Evolutionary conservation across 768 basidiomycete species (phyloP), one percentile per base, ranked within the genome.

Genomic region (Tephrocybe sp.): DNA sequence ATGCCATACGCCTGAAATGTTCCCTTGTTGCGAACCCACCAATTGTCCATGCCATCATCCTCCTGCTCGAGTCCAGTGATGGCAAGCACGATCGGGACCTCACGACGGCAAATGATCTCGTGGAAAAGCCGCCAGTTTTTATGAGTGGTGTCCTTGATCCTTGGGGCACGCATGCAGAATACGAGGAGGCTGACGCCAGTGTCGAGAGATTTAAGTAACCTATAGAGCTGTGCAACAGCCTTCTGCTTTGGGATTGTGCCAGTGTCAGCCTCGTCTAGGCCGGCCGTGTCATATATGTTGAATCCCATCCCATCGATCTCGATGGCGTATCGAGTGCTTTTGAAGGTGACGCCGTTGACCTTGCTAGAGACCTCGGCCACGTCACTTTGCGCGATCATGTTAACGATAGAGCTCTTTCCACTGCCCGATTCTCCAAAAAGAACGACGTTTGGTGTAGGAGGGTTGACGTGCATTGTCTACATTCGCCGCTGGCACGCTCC

Each of bases 361-460:
- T 63, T 57, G 46, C 64, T 68, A 3, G 72, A 73, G 18, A 67
- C 63, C 0, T 47, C 45, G 26, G 73, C 73, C 20, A 61, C 42
- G 0, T 62, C 45, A 2, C 41, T 18, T 23, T 64, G 62, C 46
- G 61, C 61, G 39, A 78, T 58, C 66, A 75, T 66, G 59, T 76
- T 73, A 45, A 78, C 58, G 48, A 75, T 59, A n/a, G 70, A 73
- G 58, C 75, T 73, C 53, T 78, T 76, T 52, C 65, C 66, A 11
- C 53, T 48, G 14, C 75, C 75, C 0, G 70, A 65, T 46, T 75
- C 71, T 0, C 76, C 75, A 40, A 76, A 77, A 17, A 77, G 47
- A 17, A 76, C 58, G 39, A 76, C 41, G 40, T 71, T 73, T 3
- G 58, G 50, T 20, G 42, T 39, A 12, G 47, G 30, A 38, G 18